phyloP scores from a whole-genome alignment of 257 asterid genomes.

The Nemophila menziesii region DNA sequence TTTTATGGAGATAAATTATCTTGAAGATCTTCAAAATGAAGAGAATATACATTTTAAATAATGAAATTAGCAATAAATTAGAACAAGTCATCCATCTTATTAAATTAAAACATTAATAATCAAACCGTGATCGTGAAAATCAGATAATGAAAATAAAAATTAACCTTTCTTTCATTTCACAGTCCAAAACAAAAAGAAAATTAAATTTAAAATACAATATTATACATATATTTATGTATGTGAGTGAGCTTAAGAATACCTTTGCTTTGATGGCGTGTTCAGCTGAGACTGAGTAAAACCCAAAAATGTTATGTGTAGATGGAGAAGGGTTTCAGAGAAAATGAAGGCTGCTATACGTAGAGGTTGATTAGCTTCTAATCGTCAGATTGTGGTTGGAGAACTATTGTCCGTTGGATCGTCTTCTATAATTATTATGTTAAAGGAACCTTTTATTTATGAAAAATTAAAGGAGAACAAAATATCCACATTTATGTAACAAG shows the following conservation, averaged over 20 bases:
- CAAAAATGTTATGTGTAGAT: not conserved
- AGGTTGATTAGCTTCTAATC: not conserved
- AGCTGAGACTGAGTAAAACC: constrained; percentile 1
- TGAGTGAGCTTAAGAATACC: not conserved
- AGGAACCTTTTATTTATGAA: too few relatives aligned
- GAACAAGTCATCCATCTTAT: not conserved
- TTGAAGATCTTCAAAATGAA: too few relatives aligned
- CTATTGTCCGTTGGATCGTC: not conserved
- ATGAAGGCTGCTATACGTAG: not conserved
- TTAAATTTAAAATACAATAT: too few relatives aligned
- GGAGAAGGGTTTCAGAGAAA: not conserved
- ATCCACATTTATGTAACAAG: too few relatives aligned
- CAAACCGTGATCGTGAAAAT: not conserved
- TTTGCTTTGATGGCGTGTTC: not conserved
- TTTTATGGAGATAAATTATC: not conserved
- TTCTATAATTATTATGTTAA: too few relatives aligned
- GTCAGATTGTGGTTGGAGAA: not conserved
- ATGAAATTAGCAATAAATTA: too few relatives aligned
- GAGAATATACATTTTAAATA: not conserved
- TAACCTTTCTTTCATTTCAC: too few relatives aligned
- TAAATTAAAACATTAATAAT: not conserved
- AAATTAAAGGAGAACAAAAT: too few relatives aligned
- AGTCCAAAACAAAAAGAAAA: too few relatives aligned
- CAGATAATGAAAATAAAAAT: too few relatives aligned
- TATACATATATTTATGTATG: too few relatives aligned